phyloP scores from a whole-genome alignment of 2,329 filamentous ascomycete genomes.

The Aureobasidium namibiae region DNA sequence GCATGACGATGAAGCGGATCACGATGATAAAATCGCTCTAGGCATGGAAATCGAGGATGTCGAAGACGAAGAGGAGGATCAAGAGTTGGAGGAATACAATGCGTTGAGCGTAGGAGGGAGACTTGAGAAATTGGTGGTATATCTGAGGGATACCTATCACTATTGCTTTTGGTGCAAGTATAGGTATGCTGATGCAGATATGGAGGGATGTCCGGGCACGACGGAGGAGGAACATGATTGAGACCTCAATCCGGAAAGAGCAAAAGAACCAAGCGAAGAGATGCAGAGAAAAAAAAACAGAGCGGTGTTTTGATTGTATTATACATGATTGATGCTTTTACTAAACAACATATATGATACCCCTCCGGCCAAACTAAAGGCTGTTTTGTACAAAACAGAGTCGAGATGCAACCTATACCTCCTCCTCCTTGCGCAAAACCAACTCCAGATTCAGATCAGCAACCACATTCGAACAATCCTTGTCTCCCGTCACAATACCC shows the following conservation, averaged over 20 bases:
- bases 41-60: constrained; percentile 55
- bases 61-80: constrained; percentile 62
- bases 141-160: constrained; percentile 60
- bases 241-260: too few species aligned
- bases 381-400: background rate
- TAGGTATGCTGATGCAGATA: constrained; percentile 59
- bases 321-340: too few species aligned
- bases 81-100: constrained; percentile 73
- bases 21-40: constrained; percentile 62
- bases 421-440: background rate
- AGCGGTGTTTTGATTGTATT: too few species aligned
- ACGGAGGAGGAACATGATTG: constrained; percentile 75
- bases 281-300: too few species aligned
- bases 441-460: background rate
- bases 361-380: too few species aligned
- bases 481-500: constrained; percentile 5
- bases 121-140: constrained; percentile 56
- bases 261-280: too few species aligned
- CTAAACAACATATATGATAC: too few species aligned
- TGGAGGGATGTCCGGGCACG: constrained; percentile 84
- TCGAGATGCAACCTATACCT: too few species aligned
- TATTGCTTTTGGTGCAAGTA: constrained; percentile 99
- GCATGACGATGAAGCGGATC: constrained; percentile 60
- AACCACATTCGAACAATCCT: constrained; percentile 10
- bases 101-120: constrained; percentile 58